Evolutionary conservation across 495 filamentous ascomycete genomes (phyloP), one percentile per base, ranked within the genome.

Genomic region (Staphylotrichum tortipilum): DNA sequence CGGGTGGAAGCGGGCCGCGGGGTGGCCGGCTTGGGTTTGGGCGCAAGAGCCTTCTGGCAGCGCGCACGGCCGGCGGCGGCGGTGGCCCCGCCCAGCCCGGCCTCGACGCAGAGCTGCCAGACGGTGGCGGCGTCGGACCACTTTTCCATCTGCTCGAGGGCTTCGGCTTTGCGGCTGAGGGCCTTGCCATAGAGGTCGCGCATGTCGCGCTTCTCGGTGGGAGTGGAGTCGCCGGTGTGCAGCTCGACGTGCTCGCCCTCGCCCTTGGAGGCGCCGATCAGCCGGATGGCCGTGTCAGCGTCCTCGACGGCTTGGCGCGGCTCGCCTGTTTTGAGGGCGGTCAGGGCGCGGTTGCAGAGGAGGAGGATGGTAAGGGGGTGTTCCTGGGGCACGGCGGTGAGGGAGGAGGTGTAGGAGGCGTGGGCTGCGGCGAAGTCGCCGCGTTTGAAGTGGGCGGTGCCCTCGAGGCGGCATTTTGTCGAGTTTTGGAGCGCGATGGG

Each of bases 131-230:
- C 94, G 24, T 96, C 90, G 2, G 66, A 61, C 91, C 92, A 98
- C 61, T 85, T 85, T 70, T 98, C 92, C 60, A 98, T 82, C 57
- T 96, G 86, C 68, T 98, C 92, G 24, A 97, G 74, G 2, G 86
- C 91, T 65, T 97, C 94, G 12, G 94, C 92, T 72, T 96, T 96
- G 48, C 94, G 84, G 65, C 83, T 89, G 35, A 95, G 73, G 0
- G 89, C 90, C 66, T 96, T 97, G 41, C 86, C 87, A 65, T 82
- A 97, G 61, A 94, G 88, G 33, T 91, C 88, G 38, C 77, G 83
- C 90, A 98, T 96, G 36, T 88, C 83, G 51, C 95, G 94, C 23
- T 76, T 74, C 15, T 83, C 75, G 50, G 83, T 79, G 37, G 18
- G 15, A 67, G 72, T n/a, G n/a, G n/a, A n/a, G 35, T 71, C 77